phyloP scores from a whole-genome alignment of 352 stramenopile genomes.

The Synura sp. region DNA sequence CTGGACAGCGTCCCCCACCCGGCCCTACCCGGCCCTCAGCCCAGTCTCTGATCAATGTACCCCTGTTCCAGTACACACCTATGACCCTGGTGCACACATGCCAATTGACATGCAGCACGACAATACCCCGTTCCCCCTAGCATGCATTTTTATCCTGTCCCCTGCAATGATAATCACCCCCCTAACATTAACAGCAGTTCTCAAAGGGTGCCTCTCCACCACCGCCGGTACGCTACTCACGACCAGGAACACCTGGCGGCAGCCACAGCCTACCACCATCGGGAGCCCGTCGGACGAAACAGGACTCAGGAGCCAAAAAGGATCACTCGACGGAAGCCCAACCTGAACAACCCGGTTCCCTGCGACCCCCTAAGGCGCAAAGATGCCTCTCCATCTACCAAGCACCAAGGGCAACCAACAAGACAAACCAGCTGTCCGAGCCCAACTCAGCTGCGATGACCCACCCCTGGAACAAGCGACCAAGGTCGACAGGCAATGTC shows the following conservation, averaged over 20 bases:
- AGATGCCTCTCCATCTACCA: no score
- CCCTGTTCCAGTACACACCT: constrained; percentile 3
- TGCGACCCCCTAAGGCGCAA: no score
- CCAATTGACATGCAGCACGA: neutral
- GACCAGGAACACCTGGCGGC: constrained; percentile 27
- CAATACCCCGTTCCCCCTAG: constrained; percentile 3
- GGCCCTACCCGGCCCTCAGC: constrained; percentile 11
- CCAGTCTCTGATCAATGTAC: constrained; percentile 13
- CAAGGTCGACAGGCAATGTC: constrained; percentile 14
- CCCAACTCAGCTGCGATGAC: no score
- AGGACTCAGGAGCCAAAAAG: neutral
- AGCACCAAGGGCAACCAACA: no score
- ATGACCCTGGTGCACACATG: constrained; percentile 6
- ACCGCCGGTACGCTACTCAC: no score
- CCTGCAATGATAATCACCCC: constrained; percentile 33
- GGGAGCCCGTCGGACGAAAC: neutral
- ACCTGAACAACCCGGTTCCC: no score
- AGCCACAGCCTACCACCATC: constrained; percentile 5
- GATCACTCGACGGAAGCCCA: neutral
- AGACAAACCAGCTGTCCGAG: no score
- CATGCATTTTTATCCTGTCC: no score
- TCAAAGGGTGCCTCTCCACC: constrained; percentile 5
- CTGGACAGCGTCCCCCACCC: constrained; percentile 2
- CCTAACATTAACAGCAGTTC: constrained; percentile 26
- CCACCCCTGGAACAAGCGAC: neutral